Percentiles rank a stretch among this genome's conserved stretches.
phyloP scores from a whole-genome alignment of 331 rosid species.

The Malus hybrid region DNA sequence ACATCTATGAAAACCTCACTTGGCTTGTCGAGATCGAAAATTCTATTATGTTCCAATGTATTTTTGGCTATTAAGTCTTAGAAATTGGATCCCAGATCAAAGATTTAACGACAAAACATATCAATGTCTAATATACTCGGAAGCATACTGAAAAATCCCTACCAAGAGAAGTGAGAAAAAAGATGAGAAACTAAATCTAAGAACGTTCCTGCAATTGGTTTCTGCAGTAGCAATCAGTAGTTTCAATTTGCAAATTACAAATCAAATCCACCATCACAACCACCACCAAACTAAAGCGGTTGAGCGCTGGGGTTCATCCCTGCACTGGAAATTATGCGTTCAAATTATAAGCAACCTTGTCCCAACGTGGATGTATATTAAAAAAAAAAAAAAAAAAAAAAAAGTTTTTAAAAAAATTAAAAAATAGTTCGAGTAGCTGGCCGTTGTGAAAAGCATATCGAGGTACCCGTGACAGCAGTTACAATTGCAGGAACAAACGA shows the following conservation, averaged over 20 bases:
- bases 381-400: neutral
- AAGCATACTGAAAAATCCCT: neutral
- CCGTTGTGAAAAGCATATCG: slow-evolving; percentile 9
- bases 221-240: too few species aligned
- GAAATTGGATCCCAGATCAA: too few species aligned
- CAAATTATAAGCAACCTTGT: neutral
- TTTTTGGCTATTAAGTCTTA: too few species aligned
- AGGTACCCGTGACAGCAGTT: neutral
- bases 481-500: neutral
- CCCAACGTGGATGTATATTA: neutral
- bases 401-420: neutral
- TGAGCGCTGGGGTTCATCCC: neutral
- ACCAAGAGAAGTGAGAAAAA: neutral
- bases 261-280: neutral
- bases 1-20: slow-evolving; percentile 12
- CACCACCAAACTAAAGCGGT: neutral
- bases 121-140: too few species aligned
- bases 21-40: neutral
- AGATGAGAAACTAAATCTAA: neutral
- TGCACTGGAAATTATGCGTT: neutral
- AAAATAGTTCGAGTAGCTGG: neutral
- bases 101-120: neutral
- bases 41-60: too few species aligned
- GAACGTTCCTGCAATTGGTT: neutral
- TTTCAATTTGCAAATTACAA: too few species aligned